Evolutionary conservation across 2,329 filamentous ascomycete genomes (phyloP), one percentile per base, ranked within the genome.

Genomic region (Xylariaceae sp.): DNA sequence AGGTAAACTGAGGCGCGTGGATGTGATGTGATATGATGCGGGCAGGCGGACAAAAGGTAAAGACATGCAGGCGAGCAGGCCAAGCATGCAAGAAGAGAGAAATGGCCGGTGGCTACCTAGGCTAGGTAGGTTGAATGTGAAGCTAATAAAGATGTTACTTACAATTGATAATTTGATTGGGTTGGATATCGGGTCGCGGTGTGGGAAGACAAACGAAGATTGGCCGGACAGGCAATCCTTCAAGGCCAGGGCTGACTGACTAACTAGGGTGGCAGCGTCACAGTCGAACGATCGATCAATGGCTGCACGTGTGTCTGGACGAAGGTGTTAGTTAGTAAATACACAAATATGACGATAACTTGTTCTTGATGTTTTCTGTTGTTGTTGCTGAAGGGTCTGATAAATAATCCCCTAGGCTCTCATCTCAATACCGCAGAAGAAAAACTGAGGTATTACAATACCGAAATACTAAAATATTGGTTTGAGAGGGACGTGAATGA

Each of bases 111-210:
- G n/a, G 48, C 50, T 23, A 19, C 48, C 47, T 46, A 40, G 48
- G 37, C 41, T 37, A 47, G 55, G 40, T 29, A n/a, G n/a, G n/a
- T n/a, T n/a, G n/a, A n/a, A n/a, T n/a, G n/a, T n/a, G 4, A 26
- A 26, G 23, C 23, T 26, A 26, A n/a, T n/a, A n/a, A n/a, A 26
- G 23, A 26, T 26, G 23, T 9, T 26, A 26, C 9, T 26, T 26
- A 26, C 9, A n/a, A n/a, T n/a, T 49, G 42, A 54, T 54, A 42
- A 43, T 44, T 42, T 50, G 56, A 61, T 61, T 61, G 56, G 56
- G 41, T 42, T 52, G 43, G 23, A 41, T 49, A 45, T 52, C 26
- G 45, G 50, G 50, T 53, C 45, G 48, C 51, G 43, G 51, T 46
- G 57, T 53, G 40, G 52, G 50, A 56, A 29, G 52, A 32, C 50